Base-by-base conservation (phyloP, 2,329 filamentous ascomycete genomes). In the Alternaria arborescens region DNA sequence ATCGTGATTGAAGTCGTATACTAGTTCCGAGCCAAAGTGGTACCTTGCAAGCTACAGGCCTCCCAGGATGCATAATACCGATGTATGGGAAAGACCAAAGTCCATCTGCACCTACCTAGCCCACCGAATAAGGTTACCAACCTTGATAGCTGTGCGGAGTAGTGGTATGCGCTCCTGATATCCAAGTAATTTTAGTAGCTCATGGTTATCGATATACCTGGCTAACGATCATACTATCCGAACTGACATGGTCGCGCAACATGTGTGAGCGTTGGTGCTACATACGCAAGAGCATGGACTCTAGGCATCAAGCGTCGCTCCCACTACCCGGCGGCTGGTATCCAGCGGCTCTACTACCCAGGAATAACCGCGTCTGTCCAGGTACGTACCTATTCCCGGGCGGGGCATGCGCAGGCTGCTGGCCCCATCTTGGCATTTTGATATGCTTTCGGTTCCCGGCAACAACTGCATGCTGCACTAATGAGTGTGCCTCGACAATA, bases 301-400 rank as follows among this genome's bases (percentile, higher is more conserved):
- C 11, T 42, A 42, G 2, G 18, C 11, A 48, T 24, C 8, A 50
- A 50, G 14, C 46, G 8, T 18, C 46, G 46, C 30, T 48, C 46
- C 20, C 32, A 32, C 46, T 50, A 50, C 30, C 46, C 20, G 46
- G 30, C 24, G 20, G 20, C 46, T 24, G 46, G 46, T 38, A 50
- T 24, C 3, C 30, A 50, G 30, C 46, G 46, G 32, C 46, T 38
- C 34, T 14, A 50, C 14, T 50, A 42, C 26, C 50, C 55, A 54
- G 32, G 50, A 30, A 46, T 58, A 58, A 54, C 55, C 55, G 55
- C 42, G 34, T 36, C 36, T 58, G 41, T 26, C 55, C 50, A 47
- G 42, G 41, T 20, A 53, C 36, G 34, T 18, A 24, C 4, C 30
- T 38, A n/a, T 36, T 38, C 14, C 34, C 32, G 16, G 30, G 46